Conservation (phyloP, 2,329 filamentous ascomycete genomes). For the Ceratocystis albifundus region DNA sequence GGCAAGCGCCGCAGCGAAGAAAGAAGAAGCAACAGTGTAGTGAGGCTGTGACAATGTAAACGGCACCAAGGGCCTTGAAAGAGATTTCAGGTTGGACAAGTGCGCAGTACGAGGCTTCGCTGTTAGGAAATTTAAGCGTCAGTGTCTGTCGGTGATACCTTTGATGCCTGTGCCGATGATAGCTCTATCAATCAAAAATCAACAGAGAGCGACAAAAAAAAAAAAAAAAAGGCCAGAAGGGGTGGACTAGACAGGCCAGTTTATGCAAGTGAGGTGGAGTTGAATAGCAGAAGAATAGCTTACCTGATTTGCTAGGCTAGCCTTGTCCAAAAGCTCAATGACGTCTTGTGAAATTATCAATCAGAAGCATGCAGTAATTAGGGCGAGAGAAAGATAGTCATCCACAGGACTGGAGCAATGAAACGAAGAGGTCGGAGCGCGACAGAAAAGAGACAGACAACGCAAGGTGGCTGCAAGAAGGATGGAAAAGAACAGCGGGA, state of each 20-base stretch:
- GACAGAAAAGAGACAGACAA: background rate
- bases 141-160: no score
- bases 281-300: background rate
- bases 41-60: background rate
- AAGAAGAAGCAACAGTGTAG: background rate
- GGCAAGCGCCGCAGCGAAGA: background rate
- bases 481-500: constrained; percentile 24
- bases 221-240: no score
- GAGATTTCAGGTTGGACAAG: no score
- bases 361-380: background rate
- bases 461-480: background rate
- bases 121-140: no score
- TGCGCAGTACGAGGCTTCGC: no score
- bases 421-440: constrained; percentile 25
- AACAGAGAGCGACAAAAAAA: no score
- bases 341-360: constrained; percentile 9
- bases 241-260: background rate
- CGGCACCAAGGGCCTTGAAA: background rate
- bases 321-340: background rate
- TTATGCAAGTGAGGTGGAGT: background rate
- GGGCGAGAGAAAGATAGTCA: background rate
- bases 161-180: no score
- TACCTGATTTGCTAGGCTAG: background rate
- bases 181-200: no score
- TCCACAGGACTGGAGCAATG: constrained; percentile 7